These are phyloP conservation scores for Cytospora chrysosperma DNA, from an alignment of 2,329 filamentous ascomycete genomes.

Conservation along the genomic window DNA sequence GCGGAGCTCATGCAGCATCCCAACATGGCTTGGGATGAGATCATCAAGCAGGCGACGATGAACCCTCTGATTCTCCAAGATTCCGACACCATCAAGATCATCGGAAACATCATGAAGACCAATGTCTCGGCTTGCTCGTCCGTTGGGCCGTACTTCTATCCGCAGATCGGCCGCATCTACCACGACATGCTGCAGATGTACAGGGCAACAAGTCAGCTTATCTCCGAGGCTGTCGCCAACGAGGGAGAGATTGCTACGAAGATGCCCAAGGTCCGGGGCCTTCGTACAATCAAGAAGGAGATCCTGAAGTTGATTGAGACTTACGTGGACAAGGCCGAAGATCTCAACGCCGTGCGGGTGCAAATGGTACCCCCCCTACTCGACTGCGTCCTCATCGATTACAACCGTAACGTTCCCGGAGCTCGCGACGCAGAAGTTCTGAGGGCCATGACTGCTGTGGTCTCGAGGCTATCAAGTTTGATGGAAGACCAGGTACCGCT, in stretches of 20 bases:
- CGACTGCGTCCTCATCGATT: constrained; percentile 91
- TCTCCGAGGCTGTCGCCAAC: constrained; percentile 84
- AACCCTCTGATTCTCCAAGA: constrained; percentile 88
- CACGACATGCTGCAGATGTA: constrained; percentile 99
- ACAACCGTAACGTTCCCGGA: constrained; percentile 94
- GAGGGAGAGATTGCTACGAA: constrained; percentile 94
- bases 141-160: constrained; percentile 95
- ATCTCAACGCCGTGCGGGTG: constrained; percentile 85
- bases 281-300: constrained; percentile 98
- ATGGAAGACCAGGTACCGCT: constrained; percentile 98
- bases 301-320: constrained; percentile 98
- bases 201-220: constrained; percentile 90
- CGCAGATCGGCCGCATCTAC: constrained; percentile 96
- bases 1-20: constrained; percentile 90
- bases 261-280: constrained; percentile 91
- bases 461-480: constrained; percentile 87
- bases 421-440: constrained; percentile 95
- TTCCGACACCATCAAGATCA: constrained; percentile 93
- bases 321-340: constrained; percentile 97
- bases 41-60: constrained; percentile 83
- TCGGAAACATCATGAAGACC: constrained; percentile 99
- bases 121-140: constrained; percentile 98
- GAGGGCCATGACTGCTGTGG: constrained; percentile 96
- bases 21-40: constrained; percentile 92
- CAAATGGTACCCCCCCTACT: constrained; percentile 96